phyloP scores from a whole-genome alignment of 2,329 filamentous ascomycete genomes.

The Botrytis aclada region DNA sequence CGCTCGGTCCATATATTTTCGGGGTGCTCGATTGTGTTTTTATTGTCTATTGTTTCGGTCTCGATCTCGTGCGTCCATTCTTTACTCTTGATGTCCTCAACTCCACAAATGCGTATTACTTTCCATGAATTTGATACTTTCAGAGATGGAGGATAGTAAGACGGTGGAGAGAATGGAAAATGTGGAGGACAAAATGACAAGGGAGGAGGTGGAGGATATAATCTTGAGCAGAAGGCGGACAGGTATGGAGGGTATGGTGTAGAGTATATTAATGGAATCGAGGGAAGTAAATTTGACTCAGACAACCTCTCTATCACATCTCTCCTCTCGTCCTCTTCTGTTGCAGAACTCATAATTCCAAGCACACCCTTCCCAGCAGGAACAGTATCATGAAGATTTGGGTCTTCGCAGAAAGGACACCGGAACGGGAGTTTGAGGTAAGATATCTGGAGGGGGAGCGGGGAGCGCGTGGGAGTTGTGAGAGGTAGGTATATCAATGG shows the following conservation, averaged over 20 bases:
- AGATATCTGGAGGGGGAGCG: background rate
- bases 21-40: background rate
- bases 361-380: conserved; percentile 22
- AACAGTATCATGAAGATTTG: background rate
- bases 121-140: background rate
- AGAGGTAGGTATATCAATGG: background rate
- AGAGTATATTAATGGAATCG: background rate
- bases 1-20: background rate
- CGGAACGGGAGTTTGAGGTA: conserved; percentile 16
- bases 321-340: background rate
- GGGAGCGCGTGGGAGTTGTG: background rate
- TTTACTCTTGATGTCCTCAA: background rate
- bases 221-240: background rate
- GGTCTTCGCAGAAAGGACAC: conserved; percentile 26
- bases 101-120: background rate
- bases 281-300: background rate
- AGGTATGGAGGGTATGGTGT: background rate
- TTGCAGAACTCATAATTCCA: conserved; percentile 3
- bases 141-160: too few species aligned
- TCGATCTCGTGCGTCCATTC: background rate
- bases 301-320: background rate
- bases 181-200: background rate
- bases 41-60: background rate
- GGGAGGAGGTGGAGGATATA: fast-evolving
- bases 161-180: fast-evolving